Percentiles rank a stretch among this genome's conserved stretches.
Evolutionary conservation across 2,329 filamentous ascomycete species (phyloP).

Genomic region (Atkinsonella hypoxylon): DNA sequence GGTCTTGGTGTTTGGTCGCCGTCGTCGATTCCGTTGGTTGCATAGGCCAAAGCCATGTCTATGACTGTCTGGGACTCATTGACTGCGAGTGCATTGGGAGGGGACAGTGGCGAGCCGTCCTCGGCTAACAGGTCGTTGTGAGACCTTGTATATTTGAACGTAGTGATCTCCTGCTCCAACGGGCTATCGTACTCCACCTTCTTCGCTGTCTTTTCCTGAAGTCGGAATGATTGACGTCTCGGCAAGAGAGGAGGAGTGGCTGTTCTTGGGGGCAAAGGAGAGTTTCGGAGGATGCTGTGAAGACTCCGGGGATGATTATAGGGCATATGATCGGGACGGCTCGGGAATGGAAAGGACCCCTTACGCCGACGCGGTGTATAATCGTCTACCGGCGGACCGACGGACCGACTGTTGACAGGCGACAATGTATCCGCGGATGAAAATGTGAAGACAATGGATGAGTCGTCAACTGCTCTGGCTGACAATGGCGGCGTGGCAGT

Average conservation of each 20-base stretch:
- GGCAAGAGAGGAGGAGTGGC: constrained; percentile 40
- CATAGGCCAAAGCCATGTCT: constrained; percentile 39
- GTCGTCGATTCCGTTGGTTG: constrained; percentile 42
- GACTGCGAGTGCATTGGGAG: constrained; percentile 10
- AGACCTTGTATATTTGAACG: constrained; percentile 48
- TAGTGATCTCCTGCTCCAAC: constrained; percentile 51
- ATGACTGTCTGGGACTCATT: constrained; percentile 29
- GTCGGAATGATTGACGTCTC: constrained; percentile 38
- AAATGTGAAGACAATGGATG: constrained; percentile 34
- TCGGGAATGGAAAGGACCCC: neutral
- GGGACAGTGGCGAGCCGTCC: constrained; percentile 39
- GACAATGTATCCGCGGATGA: constrained; percentile 21
- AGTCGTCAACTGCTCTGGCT: constrained; percentile 35
- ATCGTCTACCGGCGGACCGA: constrained; percentile 9
- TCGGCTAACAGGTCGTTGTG: constrained; percentile 52
- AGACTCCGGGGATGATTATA: constrained; percentile 47
- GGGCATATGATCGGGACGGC: constrained; percentile 19
- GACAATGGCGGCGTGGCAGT: constrained; percentile 48
- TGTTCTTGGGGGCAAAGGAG: constrained; percentile 43
- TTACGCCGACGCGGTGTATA: constrained; percentile 8
- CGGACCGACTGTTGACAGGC: neutral
- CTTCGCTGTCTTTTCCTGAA: constrained; percentile 41
- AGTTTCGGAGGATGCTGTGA: constrained; percentile 55
- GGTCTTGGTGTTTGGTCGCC: constrained; percentile 51
- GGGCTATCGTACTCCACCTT: constrained; percentile 52